phyloP scores from a whole-genome alignment of 1,284 basidiomycete genomes.

The Schizophyllum commune region DNA sequence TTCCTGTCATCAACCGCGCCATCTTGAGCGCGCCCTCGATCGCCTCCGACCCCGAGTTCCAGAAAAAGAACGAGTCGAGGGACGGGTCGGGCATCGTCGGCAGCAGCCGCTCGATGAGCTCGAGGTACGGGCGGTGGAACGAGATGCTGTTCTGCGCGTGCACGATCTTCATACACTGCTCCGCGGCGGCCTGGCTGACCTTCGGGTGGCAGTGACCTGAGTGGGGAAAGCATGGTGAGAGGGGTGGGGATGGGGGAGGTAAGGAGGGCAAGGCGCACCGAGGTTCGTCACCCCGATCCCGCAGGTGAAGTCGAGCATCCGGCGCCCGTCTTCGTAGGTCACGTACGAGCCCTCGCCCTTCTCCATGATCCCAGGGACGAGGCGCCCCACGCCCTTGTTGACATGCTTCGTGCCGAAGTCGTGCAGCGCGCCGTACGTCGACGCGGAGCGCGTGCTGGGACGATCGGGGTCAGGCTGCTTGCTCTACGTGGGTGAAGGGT shows the following conservation, averaged over 20 bases:
- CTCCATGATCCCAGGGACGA: slow-evolving; percentile 67
- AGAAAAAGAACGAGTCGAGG: slow-evolving; percentile 91
- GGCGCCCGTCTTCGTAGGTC: slow-evolving; percentile 61
- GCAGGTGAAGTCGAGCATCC: slow-evolving; percentile 76
- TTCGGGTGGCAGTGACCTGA: slow-evolving; percentile 83
- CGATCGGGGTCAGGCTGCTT: not conserved
- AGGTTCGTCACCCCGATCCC: slow-evolving; percentile 82
- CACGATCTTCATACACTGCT: slow-evolving; percentile 77
- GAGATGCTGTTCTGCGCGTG: slow-evolving; percentile 81
- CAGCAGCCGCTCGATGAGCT: slow-evolving; percentile 71
- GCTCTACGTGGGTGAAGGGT: not conserved
- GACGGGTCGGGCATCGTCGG: slow-evolving; percentile 82
- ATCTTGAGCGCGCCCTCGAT: slow-evolving; percentile 81
- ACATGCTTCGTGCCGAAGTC: slow-evolving; percentile 59
- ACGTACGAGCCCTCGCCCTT: slow-evolving; percentile 77
- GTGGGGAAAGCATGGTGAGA: not conserved
- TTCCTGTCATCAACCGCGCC: slow-evolving; percentile 68
- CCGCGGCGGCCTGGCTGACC: slow-evolving; percentile 79
- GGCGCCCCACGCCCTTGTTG: slow-evolving; percentile 59
- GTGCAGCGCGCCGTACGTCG: slow-evolving; percentile 11
- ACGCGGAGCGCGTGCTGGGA: not conserved
- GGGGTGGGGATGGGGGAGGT: no score
- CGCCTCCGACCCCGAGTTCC: slow-evolving; percentile 93
- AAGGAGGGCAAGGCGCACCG: slow-evolving; percentile 34
- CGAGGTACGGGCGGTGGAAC: slow-evolving; percentile 69